Evolutionary conservation across 2,329 filamentous ascomycete genomes (phyloP).

Genomic region (Geosmithia putterillii): DNA sequence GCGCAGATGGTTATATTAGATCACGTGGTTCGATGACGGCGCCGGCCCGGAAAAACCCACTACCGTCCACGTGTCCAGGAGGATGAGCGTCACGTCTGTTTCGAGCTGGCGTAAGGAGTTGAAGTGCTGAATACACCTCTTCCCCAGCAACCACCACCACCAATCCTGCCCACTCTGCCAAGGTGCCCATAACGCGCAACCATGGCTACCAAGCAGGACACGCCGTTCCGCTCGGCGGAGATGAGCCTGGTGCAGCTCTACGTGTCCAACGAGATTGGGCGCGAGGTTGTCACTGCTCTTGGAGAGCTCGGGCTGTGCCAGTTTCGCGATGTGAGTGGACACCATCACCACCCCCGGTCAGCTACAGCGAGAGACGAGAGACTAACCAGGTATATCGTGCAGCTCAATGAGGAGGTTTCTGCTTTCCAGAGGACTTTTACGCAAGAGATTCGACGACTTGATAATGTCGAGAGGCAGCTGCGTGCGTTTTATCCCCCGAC

Average conservation of each 20-base stretch:
- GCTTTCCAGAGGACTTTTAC: conserved; percentile 97
- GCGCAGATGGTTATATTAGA: too few species aligned
- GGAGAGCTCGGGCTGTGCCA: conserved; percentile 94
- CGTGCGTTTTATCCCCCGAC: conserved; percentile 53
- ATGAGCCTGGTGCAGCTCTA: conserved; percentile 99
- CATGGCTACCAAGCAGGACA: conserved; percentile 65
- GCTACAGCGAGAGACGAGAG: not conserved
- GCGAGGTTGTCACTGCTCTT: conserved; percentile 91
- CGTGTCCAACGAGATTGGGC: conserved; percentile 96
- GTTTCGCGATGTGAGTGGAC: conserved; percentile 76
- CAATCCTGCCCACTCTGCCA: conserved; percentile 11
- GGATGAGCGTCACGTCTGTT: not conserved
- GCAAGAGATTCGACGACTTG: conserved; percentile 89
- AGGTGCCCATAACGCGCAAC: conserved; percentile 1
- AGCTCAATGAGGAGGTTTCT: conserved; percentile 87
- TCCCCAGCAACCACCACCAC: conserved; percentile 8
- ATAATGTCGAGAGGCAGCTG: conserved; percentile 96
- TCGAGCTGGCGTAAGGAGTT: not conserved
- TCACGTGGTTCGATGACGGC: too few species aligned
- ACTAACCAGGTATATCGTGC: conserved; percentile 11
- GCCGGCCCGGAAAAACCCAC: not conserved
- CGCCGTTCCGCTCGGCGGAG: conserved; percentile 98
- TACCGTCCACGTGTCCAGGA: not conserved
- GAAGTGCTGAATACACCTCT: not conserved
- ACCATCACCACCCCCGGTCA: conserved; percentile 4